Base-by-base conservation (phyloP, 306 rosid genomes). In the Trifolium repens region DNA sequence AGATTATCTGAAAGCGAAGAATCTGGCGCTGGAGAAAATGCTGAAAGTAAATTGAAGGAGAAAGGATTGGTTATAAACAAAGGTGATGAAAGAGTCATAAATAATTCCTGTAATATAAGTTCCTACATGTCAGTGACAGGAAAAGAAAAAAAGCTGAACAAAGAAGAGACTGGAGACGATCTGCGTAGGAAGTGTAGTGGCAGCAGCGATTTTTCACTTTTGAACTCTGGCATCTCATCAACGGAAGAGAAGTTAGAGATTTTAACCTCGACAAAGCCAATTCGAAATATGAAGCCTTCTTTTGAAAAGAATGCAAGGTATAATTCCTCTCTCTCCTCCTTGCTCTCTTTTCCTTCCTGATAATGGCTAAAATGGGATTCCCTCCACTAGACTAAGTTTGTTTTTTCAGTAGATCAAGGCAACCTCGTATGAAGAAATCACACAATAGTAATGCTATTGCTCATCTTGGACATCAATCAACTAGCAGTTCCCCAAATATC, bases 1-100 rank as follows among this genome's bases (percentile, higher is more conserved):
- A 88, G 84, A 84, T 84, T 93, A 87, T 91, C 88, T 61, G 96
- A 91, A 84, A 84, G 86, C 81, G 91, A 89, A 84, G 96, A 90
- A 83, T 84, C 86, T 67, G 92, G 82, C 72, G 92, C 91, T 63
- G 83, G 78, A 72, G 91, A 87, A 72, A 77, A 81, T 78, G 83
- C 68, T 80, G 94, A 85, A 64, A 73, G 75, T 72, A 90, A 83
- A 84, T 80, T 81, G 75, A 93, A 84, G 81, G 96, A 83, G 83
- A 91, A 85, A 77, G 86, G 88, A 72, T 30, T 52, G 61, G 86
- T 79, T 64, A 82, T 78, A 64, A 79, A 68, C 39, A 89, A 84
- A 73, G 60, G 76, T 57, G 87, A 79, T 78, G 94, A 79, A 78
- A 88, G 66, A 71, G 83, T 79, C 69, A 39, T 55, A 73, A 86